These are phyloP conservation scores for Vitis hybrid DNA, from an alignment of 177 flowering plant genomes.

Conservation along the genomic window DNA sequence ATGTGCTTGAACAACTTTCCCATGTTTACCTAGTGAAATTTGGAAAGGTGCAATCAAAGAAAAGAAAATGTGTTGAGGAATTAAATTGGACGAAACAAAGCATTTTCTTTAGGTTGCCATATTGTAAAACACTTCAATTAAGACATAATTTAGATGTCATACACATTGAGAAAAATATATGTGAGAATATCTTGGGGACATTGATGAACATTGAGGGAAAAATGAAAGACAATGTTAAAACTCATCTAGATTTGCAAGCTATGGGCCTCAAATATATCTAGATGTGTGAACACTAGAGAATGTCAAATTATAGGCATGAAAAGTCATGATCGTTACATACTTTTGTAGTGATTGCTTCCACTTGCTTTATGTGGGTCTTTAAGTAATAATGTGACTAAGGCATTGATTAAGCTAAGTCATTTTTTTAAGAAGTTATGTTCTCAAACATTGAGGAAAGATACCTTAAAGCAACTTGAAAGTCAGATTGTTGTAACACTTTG, in stretches of 20 bases:
- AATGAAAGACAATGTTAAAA: constrained; percentile 17
- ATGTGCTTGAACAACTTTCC: neutral
- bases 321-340: constrained; percentile 16
- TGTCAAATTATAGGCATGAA: constrained; percentile 5
- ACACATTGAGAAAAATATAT: constrained; percentile 27
- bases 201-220: constrained; percentile 11
- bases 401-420: too few species aligned
- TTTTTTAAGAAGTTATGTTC: too few species aligned
- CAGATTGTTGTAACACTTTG: too few species aligned
- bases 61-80: neutral
- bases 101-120: constrained; percentile 19
- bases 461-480: too few species aligned
- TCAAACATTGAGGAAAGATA: too few species aligned
- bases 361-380: too few species aligned
- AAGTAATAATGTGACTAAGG: too few species aligned
- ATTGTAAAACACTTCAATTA: constrained; percentile 2
- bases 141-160: constrained; percentile 21
- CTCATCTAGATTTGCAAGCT: constrained; percentile 7
- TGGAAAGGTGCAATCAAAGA: neutral
- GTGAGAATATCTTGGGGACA: constrained; percentile 18
- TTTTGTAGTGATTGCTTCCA: neutral
- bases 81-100: neutral
- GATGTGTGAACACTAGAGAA: constrained; percentile 5
- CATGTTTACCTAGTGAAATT: neutral
- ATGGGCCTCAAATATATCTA: constrained; percentile 11